Evolutionary conservation across 2,329 filamentous ascomycete genomes (phyloP).

Genomic region (Chaetomiaceae sp.): DNA sequence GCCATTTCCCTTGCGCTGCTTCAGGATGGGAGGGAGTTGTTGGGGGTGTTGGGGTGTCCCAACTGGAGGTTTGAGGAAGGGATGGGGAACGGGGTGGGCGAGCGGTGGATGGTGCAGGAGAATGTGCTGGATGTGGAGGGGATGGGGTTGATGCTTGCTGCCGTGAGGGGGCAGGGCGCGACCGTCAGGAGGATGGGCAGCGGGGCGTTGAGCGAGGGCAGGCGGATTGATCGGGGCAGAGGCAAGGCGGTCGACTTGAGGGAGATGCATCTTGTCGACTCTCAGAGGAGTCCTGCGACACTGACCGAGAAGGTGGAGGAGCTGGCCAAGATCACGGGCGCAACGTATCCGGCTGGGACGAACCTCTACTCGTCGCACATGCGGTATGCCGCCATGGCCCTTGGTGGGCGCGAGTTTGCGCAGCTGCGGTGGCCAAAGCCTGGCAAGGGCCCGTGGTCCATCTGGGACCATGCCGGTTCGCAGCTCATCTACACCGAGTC

Average conservation of each 20-base stretch:
- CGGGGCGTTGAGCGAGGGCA: not conserved
- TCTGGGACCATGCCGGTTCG: constrained; percentile 26
- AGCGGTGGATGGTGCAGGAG: constrained; percentile 10
- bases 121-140: constrained; percentile 12
- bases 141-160: constrained; percentile 21
- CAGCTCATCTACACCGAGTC: constrained; percentile 27
- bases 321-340: constrained; percentile 13
- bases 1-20: constrained; percentile 22
- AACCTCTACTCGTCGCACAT: constrained; percentile 26
- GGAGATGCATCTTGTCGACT: constrained; percentile 25
- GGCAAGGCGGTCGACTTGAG: constrained; percentile 4
- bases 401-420: constrained; percentile 20
- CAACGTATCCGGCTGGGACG: constrained; percentile 12
- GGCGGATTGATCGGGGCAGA: constrained; percentile 4
- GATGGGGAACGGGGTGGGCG: not conserved
- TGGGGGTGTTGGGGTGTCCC: constrained; percentile 24
- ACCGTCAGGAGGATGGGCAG: constrained; percentile 13
- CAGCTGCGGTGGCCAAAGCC: constrained; percentile 22
- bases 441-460: constrained; percentile 11
- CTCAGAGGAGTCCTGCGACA: constrained; percentile 21
- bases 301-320: constrained; percentile 16
- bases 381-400: constrained; percentile 23
- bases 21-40: constrained; percentile 16
- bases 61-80: constrained; percentile 12
- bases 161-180: constrained; percentile 21